Evolutionary conservation across 192 early-diverging fungal genomes (phyloP).

Genomic region (Coemansia sp.): DNA sequence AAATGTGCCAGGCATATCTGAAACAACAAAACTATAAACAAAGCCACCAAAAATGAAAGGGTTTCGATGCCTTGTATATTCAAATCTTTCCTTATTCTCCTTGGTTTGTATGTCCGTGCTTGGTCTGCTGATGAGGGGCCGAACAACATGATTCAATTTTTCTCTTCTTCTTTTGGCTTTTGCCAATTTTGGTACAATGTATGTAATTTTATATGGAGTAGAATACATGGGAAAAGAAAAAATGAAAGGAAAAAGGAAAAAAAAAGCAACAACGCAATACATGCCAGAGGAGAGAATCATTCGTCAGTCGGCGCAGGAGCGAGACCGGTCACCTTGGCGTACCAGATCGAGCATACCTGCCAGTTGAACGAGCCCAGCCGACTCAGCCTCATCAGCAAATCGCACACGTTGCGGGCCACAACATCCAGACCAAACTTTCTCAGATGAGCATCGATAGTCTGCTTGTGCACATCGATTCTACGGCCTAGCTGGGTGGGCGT

Average conservation of each 20-base stretch:
- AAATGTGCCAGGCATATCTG: too few species aligned
- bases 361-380: slow-evolving; percentile 44
- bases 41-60: too few species aligned
- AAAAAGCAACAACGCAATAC: background rate
- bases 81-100: background rate
- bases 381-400: slow-evolving; percentile 18
- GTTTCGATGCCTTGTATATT: background rate
- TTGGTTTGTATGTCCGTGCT: background rate
- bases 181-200: background rate
- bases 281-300: background rate
- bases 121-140: background rate
- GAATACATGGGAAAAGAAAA: background rate
- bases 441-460: slow-evolving; percentile 10
- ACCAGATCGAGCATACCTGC: slow-evolving; percentile 42
- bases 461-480: slow-evolving; percentile 9
- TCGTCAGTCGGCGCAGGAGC: background rate
- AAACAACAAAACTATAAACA: too few species aligned
- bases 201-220: background rate
- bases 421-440: slow-evolving; percentile 12
- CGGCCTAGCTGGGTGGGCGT: slow-evolving; percentile 3
- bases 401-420: slow-evolving; percentile 13
- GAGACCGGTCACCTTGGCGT: slow-evolving; percentile 16
- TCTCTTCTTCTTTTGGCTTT: background rate
- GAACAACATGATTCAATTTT: background rate
- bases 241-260: background rate